Conservation (phyloP, 306 rosid species). For the Acmispon strigosus region DNA sequence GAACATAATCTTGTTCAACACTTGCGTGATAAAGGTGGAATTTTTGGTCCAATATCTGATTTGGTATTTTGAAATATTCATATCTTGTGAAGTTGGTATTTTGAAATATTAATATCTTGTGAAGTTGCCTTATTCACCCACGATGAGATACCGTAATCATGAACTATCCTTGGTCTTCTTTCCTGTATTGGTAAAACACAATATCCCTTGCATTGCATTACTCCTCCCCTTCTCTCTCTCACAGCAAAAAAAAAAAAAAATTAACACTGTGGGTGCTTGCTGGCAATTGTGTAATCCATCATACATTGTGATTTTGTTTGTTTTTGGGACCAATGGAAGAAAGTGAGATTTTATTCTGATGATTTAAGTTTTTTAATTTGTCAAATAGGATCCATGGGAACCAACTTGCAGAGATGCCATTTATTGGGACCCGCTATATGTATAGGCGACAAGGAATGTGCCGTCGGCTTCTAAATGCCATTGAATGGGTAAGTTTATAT, state of each 20-base stretch:
- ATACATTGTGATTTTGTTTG: not conserved
- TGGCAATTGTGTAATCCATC: not conserved
- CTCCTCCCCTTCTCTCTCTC: no score
- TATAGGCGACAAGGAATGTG: conserved; percentile 96
- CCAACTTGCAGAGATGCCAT: conserved; percentile 94
- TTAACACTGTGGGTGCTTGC: no score
- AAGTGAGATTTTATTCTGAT: conserved; percentile 7
- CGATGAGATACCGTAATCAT: no score
- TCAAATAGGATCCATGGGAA: conserved; percentile 76
- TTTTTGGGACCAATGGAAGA: not conserved
- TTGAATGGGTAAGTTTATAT: conserved; percentile 62
- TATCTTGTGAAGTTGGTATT: not conserved
- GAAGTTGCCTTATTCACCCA: not conserved
- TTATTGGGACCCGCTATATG: conserved; percentile 85
- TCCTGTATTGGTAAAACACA: no score
- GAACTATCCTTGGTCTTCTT: no score
- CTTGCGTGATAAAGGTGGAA: no score
- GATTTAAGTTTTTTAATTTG: conserved; percentile 16
- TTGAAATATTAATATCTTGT: not conserved
- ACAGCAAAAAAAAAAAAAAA: no score
- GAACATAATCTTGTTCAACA: no score
- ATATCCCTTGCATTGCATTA: no score
- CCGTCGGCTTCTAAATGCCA: conserved; percentile 73
- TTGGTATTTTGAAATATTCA: not conserved
- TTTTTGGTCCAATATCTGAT: no score